Evolutionary conservation across 495 filamentous ascomycete genomes (phyloP), one percentile per base, ranked within the genome.

Genomic region (Podospora didyma): DNA sequence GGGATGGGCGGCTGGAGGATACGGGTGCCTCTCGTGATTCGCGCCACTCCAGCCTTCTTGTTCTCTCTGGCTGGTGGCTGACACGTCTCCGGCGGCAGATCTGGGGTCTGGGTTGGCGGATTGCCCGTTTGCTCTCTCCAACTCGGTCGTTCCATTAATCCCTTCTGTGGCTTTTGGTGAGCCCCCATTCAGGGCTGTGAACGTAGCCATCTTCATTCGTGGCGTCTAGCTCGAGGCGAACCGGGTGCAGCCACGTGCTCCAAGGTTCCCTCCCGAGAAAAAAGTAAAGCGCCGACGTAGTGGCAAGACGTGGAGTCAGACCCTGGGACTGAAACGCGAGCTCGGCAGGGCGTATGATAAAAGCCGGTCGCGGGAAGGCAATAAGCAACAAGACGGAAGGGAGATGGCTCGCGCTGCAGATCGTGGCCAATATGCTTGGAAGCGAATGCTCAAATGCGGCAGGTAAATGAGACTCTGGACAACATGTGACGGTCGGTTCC

Each of bases 111-210:
- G 59, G 49, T 58, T 55, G 41, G 51, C 34, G 20, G 62, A 22
- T 45, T 63, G 62, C n/a, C 58, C 61, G 42, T 49, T 62, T 53
- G 46, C 58, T 55, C 65, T 56, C 20, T 64, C 69, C 48, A 55
- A 56, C 17, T 69, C 64, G 23, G 56, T 44, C 41, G 61, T 53
- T 49, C 66, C 61, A 53, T 69, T 70, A 37, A 61, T 42, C 9
- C 47, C 62, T 28, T 76, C 75, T 14, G 69, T 57, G 5, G 70
- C 58, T 52, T 73, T 76, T 16, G 72, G 71, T 39, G 77, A 76
- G 51, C 67, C 70, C 55, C 75, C 77, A 57, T 80, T 80, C 24
- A 79, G 67, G 46, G 77, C 77, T 17, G 71, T 79, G 39, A 80
- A 79, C 20, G 64, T 69, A 28, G 76, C 61, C 76, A 79, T 79